Percentiles rank a stretch among this genome's conserved stretches.
Evolutionary conservation across 352 stramenopile genomes (phyloP).

Genomic region (Phytopythium montanum): DNA sequence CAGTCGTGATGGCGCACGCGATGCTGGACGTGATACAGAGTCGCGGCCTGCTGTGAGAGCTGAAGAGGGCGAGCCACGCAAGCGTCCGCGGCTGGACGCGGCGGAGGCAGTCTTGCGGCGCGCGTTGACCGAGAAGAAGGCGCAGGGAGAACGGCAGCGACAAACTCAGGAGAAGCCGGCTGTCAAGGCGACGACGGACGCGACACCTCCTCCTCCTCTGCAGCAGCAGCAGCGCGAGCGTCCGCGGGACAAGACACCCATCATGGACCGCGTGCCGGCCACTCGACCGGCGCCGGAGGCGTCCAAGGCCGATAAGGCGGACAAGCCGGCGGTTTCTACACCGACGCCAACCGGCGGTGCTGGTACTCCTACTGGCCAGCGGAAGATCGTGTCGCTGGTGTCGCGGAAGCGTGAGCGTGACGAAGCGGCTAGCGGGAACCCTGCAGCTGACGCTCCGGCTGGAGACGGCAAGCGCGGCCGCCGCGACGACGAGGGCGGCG

Average conservation of each 20-base stretch:
- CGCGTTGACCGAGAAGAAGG: slow-evolving; percentile 72
- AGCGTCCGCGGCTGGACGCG: slow-evolving; percentile 53
- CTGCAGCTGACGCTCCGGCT: slow-evolving; percentile 4
- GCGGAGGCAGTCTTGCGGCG: slow-evolving; percentile 64
- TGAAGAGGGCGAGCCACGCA: slow-evolving; percentile 26
- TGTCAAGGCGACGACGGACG: slow-evolving; percentile 1
- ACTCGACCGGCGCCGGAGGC: neutral
- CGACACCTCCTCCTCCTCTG: neutral
- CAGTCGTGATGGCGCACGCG: neutral
- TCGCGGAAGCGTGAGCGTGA: slow-evolving; percentile 74
- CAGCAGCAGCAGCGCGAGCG: neutral
- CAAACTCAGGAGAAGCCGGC: slow-evolving; percentile 25
- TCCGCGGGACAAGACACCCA: neutral
- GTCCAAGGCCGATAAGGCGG: neutral
- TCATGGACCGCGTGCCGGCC: neutral
- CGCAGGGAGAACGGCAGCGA: slow-evolving; percentile 22
- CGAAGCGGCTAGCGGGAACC: slow-evolving; percentile 6
- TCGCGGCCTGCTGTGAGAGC: slow-evolving; percentile 17
- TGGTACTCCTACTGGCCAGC: slow-evolving; percentile 7
- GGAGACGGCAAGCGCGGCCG: slow-evolving; percentile 47
- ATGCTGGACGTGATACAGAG: slow-evolving; percentile 6
- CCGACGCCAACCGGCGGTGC: neutral
- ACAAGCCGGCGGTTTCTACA: neutral
- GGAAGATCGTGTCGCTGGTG: slow-evolving; percentile 81
- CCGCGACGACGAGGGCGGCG: slow-evolving; percentile 19